Evolutionary conservation across 2,329 filamentous ascomycete genomes (phyloP), one percentile per base, ranked within the genome.

Genomic region (Ascochyta pisi): DNA sequence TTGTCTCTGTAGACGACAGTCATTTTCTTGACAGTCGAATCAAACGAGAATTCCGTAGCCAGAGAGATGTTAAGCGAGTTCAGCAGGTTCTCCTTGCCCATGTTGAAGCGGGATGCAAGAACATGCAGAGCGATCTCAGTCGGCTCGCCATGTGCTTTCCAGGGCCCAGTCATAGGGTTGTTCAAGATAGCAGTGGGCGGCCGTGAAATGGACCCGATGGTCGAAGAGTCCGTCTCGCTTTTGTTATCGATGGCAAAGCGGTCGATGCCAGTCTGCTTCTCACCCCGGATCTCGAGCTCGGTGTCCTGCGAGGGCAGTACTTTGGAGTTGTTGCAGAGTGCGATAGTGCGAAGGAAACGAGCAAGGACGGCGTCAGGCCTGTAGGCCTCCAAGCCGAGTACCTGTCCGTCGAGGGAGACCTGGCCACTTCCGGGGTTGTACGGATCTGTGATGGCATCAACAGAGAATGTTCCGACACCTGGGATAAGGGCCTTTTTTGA

Each of bases 271-370:
- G 82, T 46, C 78, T 83, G 65, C 80, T 79, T 61, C 77, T 80
- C 24, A 79, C 80, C 54, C 81, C 83, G 42, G 88, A 78, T 58
- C 84, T 75, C 54, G 82, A 48, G 19, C 16, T 45, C 58, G 3
- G 52, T 22, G 4, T 69, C 65, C n/a, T 57, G 41, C 3, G 62
- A 50, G 7, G 69, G 67, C 26, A 67, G 64, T 13, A 77, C 67
- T 49, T 73, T 73, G 23, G 75, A 72, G 47, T 76, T 67, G 58
- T 77, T 77, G 64, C 75, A 77, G 4, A 77, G 68, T 43, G 75
- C 68, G 45, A 77, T 73, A 0, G 74, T 73, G 29, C 65, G 69
- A 16, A 77, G 66, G 55, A 77, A 76, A 19, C 61, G 66, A 33
- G 58, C 53, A 23, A 75, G 57, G 7, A 53, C 51, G 12, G 63